Base-by-base conservation (phyloP, 176 grass and related monocot genomes). In the Paspalum vaginatum region DNA sequence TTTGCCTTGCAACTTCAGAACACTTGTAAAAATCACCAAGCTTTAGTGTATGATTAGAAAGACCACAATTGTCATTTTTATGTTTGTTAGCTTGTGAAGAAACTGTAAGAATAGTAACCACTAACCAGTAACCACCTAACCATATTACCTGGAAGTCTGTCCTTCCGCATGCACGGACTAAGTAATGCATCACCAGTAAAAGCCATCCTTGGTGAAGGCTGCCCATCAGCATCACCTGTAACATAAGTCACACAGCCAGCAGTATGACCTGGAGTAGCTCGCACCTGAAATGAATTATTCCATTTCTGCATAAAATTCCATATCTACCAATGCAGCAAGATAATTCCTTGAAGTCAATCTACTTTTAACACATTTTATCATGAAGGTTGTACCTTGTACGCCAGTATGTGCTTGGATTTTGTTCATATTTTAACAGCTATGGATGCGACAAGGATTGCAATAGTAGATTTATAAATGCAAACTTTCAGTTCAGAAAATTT, bases 151-250 rank as follows among this genome's bases (percentile, higher is more conserved):
- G 96, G 76, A 99, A 99, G 77, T 99, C 96, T 68, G 92, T 99
- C 85, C 96, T 89, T 80, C 96, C 96, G 79, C 96, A 99, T 45
- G 84, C 92, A 68, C 88, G 96, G 74, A 99, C n/a, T 93, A 47
- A 99, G 71, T 74, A 99, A 80, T 14, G 96, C 84, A 78, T 99
- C 96, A 27, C 96, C 96, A 43, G 96, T 99, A 80, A 99, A 99
- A 79, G 92, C 96, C 78, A 95, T 95, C 57, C 88, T 95, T 64
- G 96, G 96, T 58, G 79, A 79, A 72, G 96, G 96, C 66, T 95
- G 96, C 79, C 81, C 79, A 69, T 78, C 48, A 55, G 78, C 77
- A 81, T 93, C 90, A 87, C 96, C 92, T 68, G 92, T 95, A 72
- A 99, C 86, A 86, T 95, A 99, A 27, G 92, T 99, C 79, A 95